Conservation (phyloP, 192 early-diverging fungal species). For the Coemansia sp. region DNA sequence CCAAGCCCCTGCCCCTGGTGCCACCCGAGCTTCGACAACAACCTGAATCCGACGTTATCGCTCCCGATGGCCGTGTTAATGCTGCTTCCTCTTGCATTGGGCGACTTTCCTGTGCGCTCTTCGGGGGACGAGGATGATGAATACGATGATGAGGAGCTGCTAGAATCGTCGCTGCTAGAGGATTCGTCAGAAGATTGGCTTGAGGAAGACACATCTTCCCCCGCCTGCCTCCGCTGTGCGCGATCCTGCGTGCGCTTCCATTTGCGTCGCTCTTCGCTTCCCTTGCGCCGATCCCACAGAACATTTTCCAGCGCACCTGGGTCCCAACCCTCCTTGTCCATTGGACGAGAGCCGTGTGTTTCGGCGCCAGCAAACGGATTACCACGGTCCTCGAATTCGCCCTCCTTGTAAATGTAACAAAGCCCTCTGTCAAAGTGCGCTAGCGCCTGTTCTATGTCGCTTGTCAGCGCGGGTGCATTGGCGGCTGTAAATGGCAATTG, state of each 20-base stretch:
- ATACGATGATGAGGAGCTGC: constrained; percentile 8
- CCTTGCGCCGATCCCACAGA: constrained; percentile 39
- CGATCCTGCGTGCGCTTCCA: constrained; percentile 32
- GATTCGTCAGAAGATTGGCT: constrained; percentile 3
- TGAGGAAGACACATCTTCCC: constrained; percentile 13
- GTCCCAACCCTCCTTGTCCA: constrained; percentile 44
- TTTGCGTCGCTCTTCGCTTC: constrained; percentile 14
- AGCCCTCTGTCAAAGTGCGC: constrained; percentile 32
- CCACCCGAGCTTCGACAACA: constrained; percentile 51
- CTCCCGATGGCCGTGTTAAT: constrained; percentile 45
- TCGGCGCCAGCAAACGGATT: constrained; percentile 1
- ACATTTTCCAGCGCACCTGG: constrained; percentile 31
- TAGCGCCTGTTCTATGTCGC: constrained; percentile 26
- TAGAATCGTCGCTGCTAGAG: constrained; percentile 6
- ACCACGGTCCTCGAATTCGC: constrained; percentile 21
- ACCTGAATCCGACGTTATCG: constrained; percentile 47
- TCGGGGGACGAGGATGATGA: too few relatives aligned
- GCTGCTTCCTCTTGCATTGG: constrained; percentile 4
- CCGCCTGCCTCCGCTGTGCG: constrained; percentile 9
- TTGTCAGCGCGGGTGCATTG: constrained; percentile 13
- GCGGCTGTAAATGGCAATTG: too few relatives aligned
- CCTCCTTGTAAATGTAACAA: constrained; percentile 38
- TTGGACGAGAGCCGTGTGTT: neutral
- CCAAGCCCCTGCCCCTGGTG: constrained; percentile 50
- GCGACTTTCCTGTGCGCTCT: neutral